These are phyloP conservation scores for Ziziphus jujuba DNA, from an alignment of 306 rosid species.

Conservation along the genomic window DNA sequence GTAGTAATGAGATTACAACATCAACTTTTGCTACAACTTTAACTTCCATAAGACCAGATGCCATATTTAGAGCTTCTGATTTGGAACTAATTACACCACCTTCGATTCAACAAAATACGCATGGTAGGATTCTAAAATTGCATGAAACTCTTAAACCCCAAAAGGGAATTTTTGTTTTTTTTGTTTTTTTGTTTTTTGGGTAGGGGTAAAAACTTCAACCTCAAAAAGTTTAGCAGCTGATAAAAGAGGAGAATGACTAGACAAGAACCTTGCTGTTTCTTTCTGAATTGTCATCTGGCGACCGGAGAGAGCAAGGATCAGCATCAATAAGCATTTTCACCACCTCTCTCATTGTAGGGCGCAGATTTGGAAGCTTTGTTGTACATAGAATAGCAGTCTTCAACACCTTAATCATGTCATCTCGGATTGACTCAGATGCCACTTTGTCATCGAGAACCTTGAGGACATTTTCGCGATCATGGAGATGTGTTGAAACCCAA, in stretches of 20 bases:
- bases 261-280: conserved; percentile 28
- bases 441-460: conserved; percentile 64
- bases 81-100: neutral
- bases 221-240: neutral
- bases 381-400: conserved; percentile 79
- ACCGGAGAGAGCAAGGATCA: conserved; percentile 45
- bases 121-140: neutral
- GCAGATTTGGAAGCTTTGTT: conserved; percentile 73
- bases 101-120: neutral
- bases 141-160: neutral
- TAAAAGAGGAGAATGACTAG: conserved; percentile 19
- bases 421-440: conserved; percentile 38
- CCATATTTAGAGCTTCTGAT: conserved; percentile 5
- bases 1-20: neutral
- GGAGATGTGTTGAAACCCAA: conserved; percentile 72
- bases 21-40: neutral
- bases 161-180: neutral
- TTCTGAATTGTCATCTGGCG: conserved; percentile 17
- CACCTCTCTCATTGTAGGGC: conserved; percentile 93
- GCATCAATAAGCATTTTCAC: conserved; percentile 79
- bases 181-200: too few relatives aligned
- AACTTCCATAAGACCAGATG: neutral
- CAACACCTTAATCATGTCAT: conserved; percentile 72
- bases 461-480: conserved; percentile 49
- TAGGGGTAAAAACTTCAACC: too few relatives aligned